Conservation (phyloP, 345 rosid genomes). For the Citrus mangshanensis region DNA sequence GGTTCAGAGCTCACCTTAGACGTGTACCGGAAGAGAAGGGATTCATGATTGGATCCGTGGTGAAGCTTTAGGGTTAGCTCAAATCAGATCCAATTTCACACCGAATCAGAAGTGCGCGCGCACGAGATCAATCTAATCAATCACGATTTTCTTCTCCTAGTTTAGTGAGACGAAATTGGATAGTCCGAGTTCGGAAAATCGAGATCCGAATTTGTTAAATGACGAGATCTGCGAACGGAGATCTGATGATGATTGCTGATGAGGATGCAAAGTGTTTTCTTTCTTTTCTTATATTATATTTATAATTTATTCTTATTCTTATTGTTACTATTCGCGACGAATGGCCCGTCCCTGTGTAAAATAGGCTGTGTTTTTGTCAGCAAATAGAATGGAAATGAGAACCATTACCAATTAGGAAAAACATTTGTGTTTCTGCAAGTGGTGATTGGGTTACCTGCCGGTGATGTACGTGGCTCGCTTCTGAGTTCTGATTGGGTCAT, state of each 20-base stretch:
- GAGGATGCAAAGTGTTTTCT: neutral
- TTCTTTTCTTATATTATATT: neutral
- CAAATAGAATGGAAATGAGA: neutral
- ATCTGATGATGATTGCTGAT: neutral
- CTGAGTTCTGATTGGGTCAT: neutral
- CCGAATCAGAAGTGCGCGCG: constrained; percentile 13
- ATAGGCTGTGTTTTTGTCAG: constrained; percentile 1
- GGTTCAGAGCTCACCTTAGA: constrained; percentile 56
- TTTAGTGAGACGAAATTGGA: neutral
- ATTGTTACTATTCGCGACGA: constrained; percentile 17
- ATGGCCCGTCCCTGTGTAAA: constrained; percentile 23
- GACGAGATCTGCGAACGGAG: constrained; percentile 27
- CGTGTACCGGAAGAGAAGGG: constrained; percentile 98
- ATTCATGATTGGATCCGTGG: constrained; percentile 76
- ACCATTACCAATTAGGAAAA: neutral
- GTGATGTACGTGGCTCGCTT: constrained; percentile 2
- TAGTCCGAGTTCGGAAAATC: constrained; percentile 19
- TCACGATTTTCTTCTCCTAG: neutral
- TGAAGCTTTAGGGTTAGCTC: constrained; percentile 15
- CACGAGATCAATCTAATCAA: constrained; percentile 3
- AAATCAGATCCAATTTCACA: constrained; percentile 34
- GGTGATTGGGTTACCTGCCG: neutral
- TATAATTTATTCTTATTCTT: too few relatives aligned
- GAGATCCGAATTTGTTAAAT: constrained; percentile 31
- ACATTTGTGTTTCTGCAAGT: neutral